Evolutionary conservation across 2,329 filamentous ascomycete species (phyloP).

Genomic region (Cercospora citrullina): DNA sequence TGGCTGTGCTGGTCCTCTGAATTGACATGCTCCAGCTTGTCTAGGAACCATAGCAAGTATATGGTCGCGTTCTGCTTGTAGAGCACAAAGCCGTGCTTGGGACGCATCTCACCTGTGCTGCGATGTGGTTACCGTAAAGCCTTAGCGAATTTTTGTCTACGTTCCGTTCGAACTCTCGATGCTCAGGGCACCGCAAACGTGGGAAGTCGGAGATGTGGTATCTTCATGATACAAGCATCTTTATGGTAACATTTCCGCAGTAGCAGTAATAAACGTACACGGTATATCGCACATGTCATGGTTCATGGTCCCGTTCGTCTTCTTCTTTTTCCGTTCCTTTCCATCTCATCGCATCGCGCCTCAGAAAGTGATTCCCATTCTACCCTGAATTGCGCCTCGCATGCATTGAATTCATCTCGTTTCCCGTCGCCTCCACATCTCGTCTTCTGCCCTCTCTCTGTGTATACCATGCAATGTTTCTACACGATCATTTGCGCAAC

Average conservation of each 20-base stretch:
- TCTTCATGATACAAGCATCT: not conserved
- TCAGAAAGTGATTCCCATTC: not conserved
- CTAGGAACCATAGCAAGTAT: not conserved
- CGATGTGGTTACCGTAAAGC: not conserved
- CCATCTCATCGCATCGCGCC: not conserved
- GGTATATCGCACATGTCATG: not conserved
- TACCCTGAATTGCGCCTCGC: not conserved
- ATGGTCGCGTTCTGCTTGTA: not conserved
- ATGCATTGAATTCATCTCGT: not conserved
- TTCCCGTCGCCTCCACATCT: not conserved
- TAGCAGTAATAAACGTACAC: not conserved
- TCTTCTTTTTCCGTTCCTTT: not conserved
- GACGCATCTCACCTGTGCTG: not conserved
- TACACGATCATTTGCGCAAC: slow-evolving; percentile 98
- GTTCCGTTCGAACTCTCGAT: not conserved
- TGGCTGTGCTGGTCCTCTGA: not conserved
- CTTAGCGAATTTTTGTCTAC: not conserved
- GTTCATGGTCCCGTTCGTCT: not conserved
- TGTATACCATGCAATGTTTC: not conserved
- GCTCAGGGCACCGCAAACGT: not conserved
- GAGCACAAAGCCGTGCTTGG: not conserved
- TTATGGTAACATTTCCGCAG: not conserved
- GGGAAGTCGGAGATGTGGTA: too few species aligned
- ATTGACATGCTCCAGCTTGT: not conserved
- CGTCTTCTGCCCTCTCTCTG: not conserved